Evolutionary conservation across 1,284 basidiomycete species (phyloP), one percentile per base, ranked within the genome.

Genomic region (Sporisorium graminicola): DNA sequence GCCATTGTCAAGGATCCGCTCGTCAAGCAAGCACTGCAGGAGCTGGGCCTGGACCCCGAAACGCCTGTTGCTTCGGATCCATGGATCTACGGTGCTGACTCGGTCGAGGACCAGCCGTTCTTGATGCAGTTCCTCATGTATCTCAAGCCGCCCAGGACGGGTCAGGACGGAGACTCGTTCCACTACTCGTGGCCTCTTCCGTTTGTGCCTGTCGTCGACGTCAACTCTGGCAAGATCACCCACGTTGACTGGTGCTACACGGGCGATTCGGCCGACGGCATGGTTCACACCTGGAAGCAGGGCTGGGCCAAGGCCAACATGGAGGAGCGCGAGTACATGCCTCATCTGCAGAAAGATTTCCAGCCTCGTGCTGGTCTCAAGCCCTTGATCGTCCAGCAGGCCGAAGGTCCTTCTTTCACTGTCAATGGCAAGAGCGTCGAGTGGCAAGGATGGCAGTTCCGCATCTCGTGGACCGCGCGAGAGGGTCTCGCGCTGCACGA

Each of bases 121-220:
- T 52, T 75, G 47, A 63, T 78, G 58, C 68, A 68, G 50, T 80
- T 72, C 59, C 73, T 74, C 54, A 74, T 77, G 70, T 80, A 69
- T 53, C 60, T 80, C 57, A 66, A 69, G 58, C 67, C 73, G 3
- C 73, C 67, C 10, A 42, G 63, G 4, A 35, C 29, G 16, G 66
- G 44, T 3, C 27, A 60, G 33, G 65, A 81, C 42, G 65, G 63
- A 3, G 77, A 85, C 53, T 73, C 77, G 40, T 82, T 80, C 72
- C 86, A 86, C 78, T 87, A 87, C 73, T 75, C 86, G 29, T 75
- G 77, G 18, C 86, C 86, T 1, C 69, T 87, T 8, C 86, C 86
- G 5, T 68, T 87, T 52, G 71, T 86, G 24, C 86, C 86, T 5
- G 77, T 82, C 31, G 66, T 86, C 47, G 72, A 74, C 43, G 78